Base-by-base conservation (phyloP, 345 rosid species). In the Clarkia xantiana region DNA sequence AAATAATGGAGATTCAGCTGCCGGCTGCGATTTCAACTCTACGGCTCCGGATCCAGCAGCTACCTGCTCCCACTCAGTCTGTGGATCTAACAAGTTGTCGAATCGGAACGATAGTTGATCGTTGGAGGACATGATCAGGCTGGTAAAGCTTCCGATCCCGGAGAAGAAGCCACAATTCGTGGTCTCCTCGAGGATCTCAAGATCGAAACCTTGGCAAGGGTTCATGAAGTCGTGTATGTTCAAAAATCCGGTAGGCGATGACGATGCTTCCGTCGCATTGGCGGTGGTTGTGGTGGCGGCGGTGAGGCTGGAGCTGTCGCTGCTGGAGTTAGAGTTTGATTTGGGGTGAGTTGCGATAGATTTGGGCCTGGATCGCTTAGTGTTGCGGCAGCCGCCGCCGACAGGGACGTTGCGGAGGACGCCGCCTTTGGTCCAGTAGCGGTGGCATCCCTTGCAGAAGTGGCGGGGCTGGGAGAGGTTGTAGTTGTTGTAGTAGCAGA, bases 361-460 rank as follows among this genome's bases (percentile, higher is more conserved):
- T 20, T 60, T 53, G 1, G 76, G 42, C 57, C 76, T 86, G 7
- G 88, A 61, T 34, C 94, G 73, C 66, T 86, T 90, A 20, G 76
- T 65, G 52, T 82, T 82, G 40, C 90, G 81, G 61, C 85, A 82
- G 43, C 90, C 85, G 6, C 90, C 95, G 12, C 97, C 97, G 11
- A 86, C 77, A 13, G 97, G 95, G 18, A 90, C 97, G 80, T 86
- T 90, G 34, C 97, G 90, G 50, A 90, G 91, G 53, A 90, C 86
- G 58, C 97, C 97, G 19, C 95, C 97, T 67, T 83, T 90, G 39
- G 97, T 90, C 97, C 97, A 90, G 80, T 90, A 90, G 23, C 95
- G 80, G 45, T 95, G 95, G 70, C 97, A 90, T 77, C 48, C 61
- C 67, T 90, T 90, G 70, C 97, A 90, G 74, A 90, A 90, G 84